Evolutionary conservation across 2,329 filamentous ascomycete genomes (phyloP).

Genomic region (Xylariales sp.): DNA sequence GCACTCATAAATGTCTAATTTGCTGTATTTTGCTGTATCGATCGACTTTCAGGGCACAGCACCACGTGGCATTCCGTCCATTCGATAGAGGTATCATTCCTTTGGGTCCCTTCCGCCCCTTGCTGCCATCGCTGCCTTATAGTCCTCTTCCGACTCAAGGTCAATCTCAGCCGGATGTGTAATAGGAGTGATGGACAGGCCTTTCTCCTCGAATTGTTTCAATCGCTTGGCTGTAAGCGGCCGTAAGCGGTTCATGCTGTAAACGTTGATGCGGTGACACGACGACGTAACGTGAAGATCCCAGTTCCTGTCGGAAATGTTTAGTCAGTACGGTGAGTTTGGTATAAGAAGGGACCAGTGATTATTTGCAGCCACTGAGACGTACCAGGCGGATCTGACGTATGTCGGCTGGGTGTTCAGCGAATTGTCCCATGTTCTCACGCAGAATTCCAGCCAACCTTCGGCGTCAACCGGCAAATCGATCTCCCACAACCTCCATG

Average conservation of each 20-base stretch:
- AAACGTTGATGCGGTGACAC: conserved; percentile 56
- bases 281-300: conserved; percentile 60
- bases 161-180: conserved; percentile 48
- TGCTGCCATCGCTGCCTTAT: conserved; percentile 23
- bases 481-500: conserved; percentile 61
- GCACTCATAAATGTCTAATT: too few relatives aligned
- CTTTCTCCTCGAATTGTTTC: conserved; percentile 44
- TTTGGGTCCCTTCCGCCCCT: neutral
- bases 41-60: too few relatives aligned
- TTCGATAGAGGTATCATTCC: conserved; percentile 1
- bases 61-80: too few relatives aligned
- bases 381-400: conserved; percentile 47
- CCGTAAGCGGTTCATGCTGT: conserved; percentile 54
- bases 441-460: conserved; percentile 56
- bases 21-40: too few relatives aligned
- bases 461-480: conserved; percentile 59
- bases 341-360: conserved; percentile 2
- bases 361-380: neutral
- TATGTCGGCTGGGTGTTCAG: conserved; percentile 56
- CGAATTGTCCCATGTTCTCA: conserved; percentile 57
- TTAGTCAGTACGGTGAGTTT: neutral
- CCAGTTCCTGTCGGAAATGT: conserved; percentile 49
- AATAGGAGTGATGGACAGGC: conserved; percentile 45
- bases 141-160: conserved; percentile 44
- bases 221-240: conserved; percentile 44